Conservation (phyloP, 164 flowering plant genomes). For the Vitis labrusca region DNA sequence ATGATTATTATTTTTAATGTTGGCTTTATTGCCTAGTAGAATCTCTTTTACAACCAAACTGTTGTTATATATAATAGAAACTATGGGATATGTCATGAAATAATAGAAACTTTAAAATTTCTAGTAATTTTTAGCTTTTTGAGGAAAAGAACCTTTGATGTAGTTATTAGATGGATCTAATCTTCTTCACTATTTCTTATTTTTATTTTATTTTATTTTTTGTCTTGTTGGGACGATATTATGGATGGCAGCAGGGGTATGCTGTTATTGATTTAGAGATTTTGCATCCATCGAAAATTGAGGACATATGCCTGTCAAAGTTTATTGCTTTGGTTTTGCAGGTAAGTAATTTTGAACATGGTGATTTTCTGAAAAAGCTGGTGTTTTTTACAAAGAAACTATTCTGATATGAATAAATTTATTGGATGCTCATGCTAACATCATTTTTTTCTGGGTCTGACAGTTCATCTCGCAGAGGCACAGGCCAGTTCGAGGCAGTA, state of each 20-base stretch:
- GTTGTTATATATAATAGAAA: too few species aligned
- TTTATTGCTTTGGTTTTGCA: slow-evolving; percentile 65
- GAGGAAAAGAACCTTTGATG: background rate
- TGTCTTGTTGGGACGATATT: background rate
- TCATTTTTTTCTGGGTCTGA: slow-evolving; percentile 7
- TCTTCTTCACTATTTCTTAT: background rate
- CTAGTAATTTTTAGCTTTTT: too few species aligned
- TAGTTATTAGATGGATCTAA: background rate
- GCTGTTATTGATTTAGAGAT: slow-evolving; percentile 67
- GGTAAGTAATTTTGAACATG: slow-evolving; percentile 34
- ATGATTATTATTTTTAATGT: too few species aligned
- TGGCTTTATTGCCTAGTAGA: too few species aligned
- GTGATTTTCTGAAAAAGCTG: background rate
- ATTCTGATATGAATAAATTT: background rate
- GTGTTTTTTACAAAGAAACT: background rate
- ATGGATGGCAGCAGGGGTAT: slow-evolving; percentile 68
- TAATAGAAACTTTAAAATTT: too few species aligned
- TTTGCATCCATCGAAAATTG: slow-evolving; percentile 52
- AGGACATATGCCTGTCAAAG: slow-evolving; percentile 65
- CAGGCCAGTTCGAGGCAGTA: slow-evolving; percentile 74
- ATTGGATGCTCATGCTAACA: slow-evolving; percentile 5
- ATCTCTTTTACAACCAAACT: too few species aligned
- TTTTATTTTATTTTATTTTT: background rate
- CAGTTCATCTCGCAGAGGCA: slow-evolving; percentile 91
- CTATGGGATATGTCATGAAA: too few species aligned